Percentiles rank a stretch among this genome's conserved stretches.
Evolutionary conservation across 139 green algal species (phyloP).

Genomic region (Coelastrella sp.): DNA sequence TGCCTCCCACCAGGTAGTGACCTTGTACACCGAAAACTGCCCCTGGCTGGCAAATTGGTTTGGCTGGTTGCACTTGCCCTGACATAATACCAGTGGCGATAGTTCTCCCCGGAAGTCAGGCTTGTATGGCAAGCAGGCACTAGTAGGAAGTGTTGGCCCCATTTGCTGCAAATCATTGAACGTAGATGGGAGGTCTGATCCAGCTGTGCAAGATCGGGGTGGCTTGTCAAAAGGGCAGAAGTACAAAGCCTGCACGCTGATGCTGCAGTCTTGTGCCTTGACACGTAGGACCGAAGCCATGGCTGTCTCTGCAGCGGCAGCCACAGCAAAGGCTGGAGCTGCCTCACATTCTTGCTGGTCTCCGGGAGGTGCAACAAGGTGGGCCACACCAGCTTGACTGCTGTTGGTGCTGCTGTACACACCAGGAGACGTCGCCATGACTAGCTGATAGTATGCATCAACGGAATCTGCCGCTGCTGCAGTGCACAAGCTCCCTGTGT

Average conservation of each 20-base stretch:
- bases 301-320: constrained; percentile 5
- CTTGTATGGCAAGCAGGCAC: neutral
- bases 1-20: neutral
- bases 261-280: neutral
- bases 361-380: neutral
- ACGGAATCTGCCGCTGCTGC: neutral
- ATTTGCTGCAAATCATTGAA: neutral
- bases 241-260: neutral
- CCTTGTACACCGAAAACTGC: no score
- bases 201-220: no score
- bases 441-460: neutral
- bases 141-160: neutral
- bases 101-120: neutral
- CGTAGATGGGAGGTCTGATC: neutral
- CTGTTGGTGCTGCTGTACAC: neutral
- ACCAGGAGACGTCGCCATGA: neutral
- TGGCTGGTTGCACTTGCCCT: neutral
- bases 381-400: no score
- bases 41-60: neutral
- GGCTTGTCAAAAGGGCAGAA: neutral
- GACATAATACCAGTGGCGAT: neutral
- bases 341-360: neutral
- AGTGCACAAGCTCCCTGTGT: neutral
- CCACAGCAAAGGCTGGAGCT: constrained; percentile 1
- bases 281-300: neutral